Conservation (phyloP, 495 filamentous ascomycete genomes). For the Aspergillus mulundensis region DNA sequence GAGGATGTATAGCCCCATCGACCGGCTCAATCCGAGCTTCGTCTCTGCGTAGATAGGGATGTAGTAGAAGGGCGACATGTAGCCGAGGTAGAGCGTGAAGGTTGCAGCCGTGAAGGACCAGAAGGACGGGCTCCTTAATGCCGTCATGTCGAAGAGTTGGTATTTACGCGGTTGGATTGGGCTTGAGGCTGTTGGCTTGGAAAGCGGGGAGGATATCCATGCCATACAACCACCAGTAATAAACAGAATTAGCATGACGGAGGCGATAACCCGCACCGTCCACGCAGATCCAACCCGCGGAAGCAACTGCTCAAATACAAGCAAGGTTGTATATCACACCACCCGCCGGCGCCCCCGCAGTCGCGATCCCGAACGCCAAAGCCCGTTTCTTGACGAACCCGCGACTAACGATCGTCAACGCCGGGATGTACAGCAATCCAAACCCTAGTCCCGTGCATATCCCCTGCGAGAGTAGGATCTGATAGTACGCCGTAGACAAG, state of each 20-base stretch:
- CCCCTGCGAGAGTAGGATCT: conserved; percentile 35
- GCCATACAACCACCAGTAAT: conserved; percentile 33
- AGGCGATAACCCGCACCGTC: conserved; percentile 47
- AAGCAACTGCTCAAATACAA: conserved; percentile 45
- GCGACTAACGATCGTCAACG: conserved; percentile 34
- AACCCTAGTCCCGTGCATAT: conserved; percentile 31
- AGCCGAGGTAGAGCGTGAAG: conserved; percentile 53
- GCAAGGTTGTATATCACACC: conserved; percentile 53
- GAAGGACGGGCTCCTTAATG: conserved; percentile 30
- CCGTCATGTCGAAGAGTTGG: conserved; percentile 17
- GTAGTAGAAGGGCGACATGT: conserved; percentile 64
- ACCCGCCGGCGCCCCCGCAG: conserved; percentile 39
- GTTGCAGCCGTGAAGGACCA: conserved; percentile 25
- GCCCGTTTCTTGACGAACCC: conserved; percentile 34
- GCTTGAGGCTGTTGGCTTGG: too few species aligned
- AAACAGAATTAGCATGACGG: conserved; percentile 43
- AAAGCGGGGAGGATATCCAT: too few species aligned
- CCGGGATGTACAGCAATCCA: conserved; percentile 38
- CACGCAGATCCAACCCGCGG: conserved; percentile 45
- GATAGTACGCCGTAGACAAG: conserved; percentile 5
- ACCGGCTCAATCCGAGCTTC: conserved; percentile 33
- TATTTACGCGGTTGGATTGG: too few species aligned
- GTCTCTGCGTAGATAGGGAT: conserved; percentile 50
- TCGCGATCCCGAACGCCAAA: conserved; percentile 43
- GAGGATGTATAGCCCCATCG: conserved; percentile 46